Percentiles rank a stretch among this genome's conserved stretches.
These are phyloP conservation scores for Cotoneaster glaucophyllus DNA, from an alignment of 306 rosid species.

Conservation along the genomic window DNA sequence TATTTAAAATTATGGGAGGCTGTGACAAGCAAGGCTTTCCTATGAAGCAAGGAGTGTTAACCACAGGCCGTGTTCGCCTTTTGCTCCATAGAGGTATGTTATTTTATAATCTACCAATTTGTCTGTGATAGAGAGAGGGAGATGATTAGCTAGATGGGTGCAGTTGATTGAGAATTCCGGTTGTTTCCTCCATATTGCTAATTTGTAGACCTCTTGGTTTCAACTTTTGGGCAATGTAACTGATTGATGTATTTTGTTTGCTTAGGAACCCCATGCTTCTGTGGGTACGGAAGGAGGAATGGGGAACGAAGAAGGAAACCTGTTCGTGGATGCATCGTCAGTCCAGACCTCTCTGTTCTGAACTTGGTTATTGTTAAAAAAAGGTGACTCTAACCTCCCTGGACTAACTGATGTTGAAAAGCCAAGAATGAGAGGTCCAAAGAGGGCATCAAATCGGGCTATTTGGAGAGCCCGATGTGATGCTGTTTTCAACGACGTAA, in stretches of 20 bases:
- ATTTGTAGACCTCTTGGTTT: neutral
- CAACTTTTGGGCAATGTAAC: neutral
- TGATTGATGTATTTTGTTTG: neutral
- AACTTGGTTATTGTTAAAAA: constrained; percentile 50
- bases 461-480: no score
- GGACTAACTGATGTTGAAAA: constrained; percentile 42
- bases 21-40: constrained; percentile 52
- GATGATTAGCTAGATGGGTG: neutral
- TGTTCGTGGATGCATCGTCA: constrained; percentile 46
- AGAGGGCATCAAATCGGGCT: constrained; percentile 52
- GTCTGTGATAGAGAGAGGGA: neutral
- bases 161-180: neutral
- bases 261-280: constrained; percentile 41
- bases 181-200: neutral
- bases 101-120: neutral
- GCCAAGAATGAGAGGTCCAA: constrained; percentile 55
- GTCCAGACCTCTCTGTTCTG: constrained; percentile 44
- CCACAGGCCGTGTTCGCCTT: constrained; percentile 41
- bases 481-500: no score
- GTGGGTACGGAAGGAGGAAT: constrained; percentile 39
- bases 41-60: constrained; percentile 49
- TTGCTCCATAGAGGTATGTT: constrained; percentile 36
- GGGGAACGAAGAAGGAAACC: constrained; percentile 50
- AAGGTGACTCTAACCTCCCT: constrained; percentile 40
- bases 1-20: constrained; percentile 46